Conservation (phyloP, 805 yeast genomes). For the Metschnikowia sp. region DNA sequence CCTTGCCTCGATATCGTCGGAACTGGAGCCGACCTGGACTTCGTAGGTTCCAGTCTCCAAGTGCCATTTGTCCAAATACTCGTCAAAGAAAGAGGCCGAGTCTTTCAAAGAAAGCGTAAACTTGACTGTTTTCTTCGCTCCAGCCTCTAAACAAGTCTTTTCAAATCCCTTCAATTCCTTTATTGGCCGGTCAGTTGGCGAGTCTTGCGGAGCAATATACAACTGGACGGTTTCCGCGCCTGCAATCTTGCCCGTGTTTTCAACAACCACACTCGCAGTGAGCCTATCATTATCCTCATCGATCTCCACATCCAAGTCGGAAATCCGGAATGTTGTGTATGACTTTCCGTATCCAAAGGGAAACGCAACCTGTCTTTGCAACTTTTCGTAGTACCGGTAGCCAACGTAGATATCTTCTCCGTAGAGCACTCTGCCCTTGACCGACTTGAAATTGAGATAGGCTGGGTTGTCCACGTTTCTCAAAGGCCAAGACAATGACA, state of each 20-base stretch:
- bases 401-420: constrained; percentile 69
- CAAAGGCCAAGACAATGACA: constrained; percentile 54
- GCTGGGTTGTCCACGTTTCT: constrained; percentile 54
- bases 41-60: constrained; percentile 49
- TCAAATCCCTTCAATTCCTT: constrained; percentile 60
- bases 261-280: constrained; percentile 37
- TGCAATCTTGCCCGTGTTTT: constrained; percentile 45
- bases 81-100: constrained; percentile 54
- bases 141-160: constrained; percentile 46
- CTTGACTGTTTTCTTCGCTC: constrained; percentile 37
- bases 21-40: constrained; percentile 44
- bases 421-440: constrained; percentile 52
- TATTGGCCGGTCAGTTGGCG: constrained; percentile 46
- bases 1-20: constrained; percentile 24
- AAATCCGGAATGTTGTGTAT: constrained; percentile 48
- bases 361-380: constrained; percentile 45
- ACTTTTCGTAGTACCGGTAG: constrained; percentile 57
- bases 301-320: constrained; percentile 30
- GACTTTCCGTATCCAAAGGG: constrained; percentile 66
- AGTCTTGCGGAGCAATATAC: constrained; percentile 40
- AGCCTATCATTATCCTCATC: constrained; percentile 23
- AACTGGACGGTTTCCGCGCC: constrained; percentile 59
- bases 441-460: constrained; percentile 47
- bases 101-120: constrained; percentile 44
- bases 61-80: constrained; percentile 47